A percentile compares a stretch with the other conserved stretches of the same genome.
Evolutionary conservation across 345 rosid species (phyloP).

Genomic region (sweet orange (Citrus sinensis)): DVS_A1.0 CM039162.1:32320501-32321000

Average conservation of each 20-base stretch:
- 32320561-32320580: background rate
- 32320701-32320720: no score
- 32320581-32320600: background rate
- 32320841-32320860: conserved; percentile 47
- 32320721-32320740: no score
- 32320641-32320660: no score
- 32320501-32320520: conserved; percentile 68
- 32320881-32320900: conserved; percentile 71
- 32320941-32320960: conserved; percentile 72
- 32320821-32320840: conserved; percentile 36
- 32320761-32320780: no score
- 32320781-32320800: no score
- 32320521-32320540: conserved; percentile 37
- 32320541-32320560: conserved; percentile 34
- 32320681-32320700: no score
- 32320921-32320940: no score
- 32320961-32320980: conserved; percentile 83
- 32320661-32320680: no score
- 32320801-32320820: background rate
- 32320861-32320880: conserved; percentile 67
- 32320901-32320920: conserved; percentile 73
- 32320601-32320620: background rate
- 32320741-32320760: no score
- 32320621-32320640: no score
- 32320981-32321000: conserved; percentile 19